Base-by-base conservation (phyloP, 495 filamentous ascomycete species). In the Penicillium psychrofluorescens region DNA sequence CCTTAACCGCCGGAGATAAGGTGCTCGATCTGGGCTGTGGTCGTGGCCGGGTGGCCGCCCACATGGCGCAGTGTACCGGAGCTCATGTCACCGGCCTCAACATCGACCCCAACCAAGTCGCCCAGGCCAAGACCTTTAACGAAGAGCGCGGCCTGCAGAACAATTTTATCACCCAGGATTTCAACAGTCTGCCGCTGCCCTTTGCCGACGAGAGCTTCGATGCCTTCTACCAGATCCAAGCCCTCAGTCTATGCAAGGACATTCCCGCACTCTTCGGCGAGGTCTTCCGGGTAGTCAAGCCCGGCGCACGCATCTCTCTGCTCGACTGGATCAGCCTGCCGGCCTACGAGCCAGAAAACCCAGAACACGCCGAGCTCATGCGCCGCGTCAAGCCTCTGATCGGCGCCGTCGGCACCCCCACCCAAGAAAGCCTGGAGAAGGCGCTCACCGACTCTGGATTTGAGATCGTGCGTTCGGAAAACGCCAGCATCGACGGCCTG, bases 211-310 rank as follows among this genome's bases (percentile, higher is more conserved):
- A 61, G 37, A 63, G 63, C 46, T 80, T 82, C 62, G 77, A 82
- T 41, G 78, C 70, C 44, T 79, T 82, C 51, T 82, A 82, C 63
- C 73, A 82, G 65, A 81, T 82, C 59, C 78, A 82, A 48, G 78
- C 78, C 1, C 65, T 81, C 35, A 77, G 73, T 43, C 61, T 82
- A 8, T 81, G 76, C 67, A 78, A 78, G 51, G 76, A 81, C 41
- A 59, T 76, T 4, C 49, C 63, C 6, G 54, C 60, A 7, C 63
- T 79, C 11, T 80, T 77, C 55, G 58, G 58, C 35, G 78, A 82
- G 58, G 57, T 81, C 38, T 71, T 70, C 55, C 73, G 78, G 5
- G 61, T 82, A 8, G 45, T 81, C 44, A 78, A 77, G 61, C 78
- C 78, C 2, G 78, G 78, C 28, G 70, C 78, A 13, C 71, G 66